Evolutionary conservation across 2,329 filamentous ascomycete genomes (phyloP), one percentile per base, ranked within the genome.

Genomic region (Stachybotrys chartarum): DNA sequence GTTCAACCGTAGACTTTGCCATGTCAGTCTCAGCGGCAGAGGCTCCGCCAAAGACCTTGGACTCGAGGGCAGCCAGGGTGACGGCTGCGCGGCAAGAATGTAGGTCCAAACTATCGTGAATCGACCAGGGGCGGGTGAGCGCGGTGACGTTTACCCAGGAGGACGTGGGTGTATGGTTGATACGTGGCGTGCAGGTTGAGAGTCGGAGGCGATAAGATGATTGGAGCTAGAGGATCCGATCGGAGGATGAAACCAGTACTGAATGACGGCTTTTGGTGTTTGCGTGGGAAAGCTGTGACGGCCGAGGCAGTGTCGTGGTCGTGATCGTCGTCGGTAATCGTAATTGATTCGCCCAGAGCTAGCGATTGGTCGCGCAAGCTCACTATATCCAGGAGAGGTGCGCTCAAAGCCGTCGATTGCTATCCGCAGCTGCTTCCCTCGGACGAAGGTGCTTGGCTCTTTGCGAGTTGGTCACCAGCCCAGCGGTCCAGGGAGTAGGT

Each of bases 1-100:
- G 77, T 73, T 83, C 82, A 75, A 78, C 79, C 77, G 75, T 81
- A 73, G 82, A 82, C 81, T 84, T 82, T 81, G 83, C 82, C 84
- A 86, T 87, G 71, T 78, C 77, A 81, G 82, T 83, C 81, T 80
- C 82, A 80, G 80, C 83, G 78, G 78, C 77, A 75, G 81, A 77
- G 76, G 80, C 81, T 78, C 78, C 79, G 79, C 83, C 81, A 77
- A 81, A 79, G 63, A 78, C 70, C 69, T 78, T 79, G 60, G 79
- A 75, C 74, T 83, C 79, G 72, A 86, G 78, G 75, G 81, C 80
- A 68, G 74, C 74, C 84, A 86, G 81, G 70, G 74, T 85, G 82
- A 75, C 76, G 75, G 66, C 65, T 68, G 60, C 54, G 51, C 51
- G 50, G 57, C 50, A 47, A 55, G 60, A 53, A 55, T 50, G 54